A percentile compares a stretch with the other conserved stretches of the same genome.
These are phyloP conservation scores for Fusarium pseudoanthophilum DNA, from an alignment of 2,329 filamentous ascomycete species.

Conservation along the genomic window DNA sequence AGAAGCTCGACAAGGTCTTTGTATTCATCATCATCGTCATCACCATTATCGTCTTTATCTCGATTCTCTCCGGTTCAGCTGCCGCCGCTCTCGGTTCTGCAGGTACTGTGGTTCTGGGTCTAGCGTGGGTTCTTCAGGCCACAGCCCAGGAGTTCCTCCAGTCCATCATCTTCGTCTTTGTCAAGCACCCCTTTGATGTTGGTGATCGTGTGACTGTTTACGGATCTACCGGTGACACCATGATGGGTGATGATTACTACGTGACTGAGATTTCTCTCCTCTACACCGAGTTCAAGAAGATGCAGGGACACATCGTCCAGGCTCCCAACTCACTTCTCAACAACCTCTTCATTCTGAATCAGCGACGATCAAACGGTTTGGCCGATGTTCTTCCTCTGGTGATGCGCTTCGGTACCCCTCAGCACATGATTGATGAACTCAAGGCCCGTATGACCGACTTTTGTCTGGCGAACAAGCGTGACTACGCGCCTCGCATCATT, in stretches of 20 bases:
- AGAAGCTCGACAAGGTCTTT: slow-evolving; percentile 89
- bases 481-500: slow-evolving; percentile 86
- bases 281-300: slow-evolving; percentile 98
- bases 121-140: slow-evolving; percentile 92
- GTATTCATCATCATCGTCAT: slow-evolving; percentile 87
- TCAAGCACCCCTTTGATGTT: slow-evolving; percentile 97
- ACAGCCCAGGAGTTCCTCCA: slow-evolving; percentile 96
- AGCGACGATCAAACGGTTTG: slow-evolving; percentile 86
- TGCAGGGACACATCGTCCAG: slow-evolving; percentile 96
- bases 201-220: slow-evolving; percentile 93
- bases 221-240: slow-evolving; percentile 82
- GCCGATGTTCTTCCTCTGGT: slow-evolving; percentile 86
- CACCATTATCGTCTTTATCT: slow-evolving; percentile 85
- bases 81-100: slow-evolving; percentile 90
- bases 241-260: slow-evolving; percentile 92
- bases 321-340: slow-evolving; percentile 95
- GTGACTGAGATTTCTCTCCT: slow-evolving; percentile 93
- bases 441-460: slow-evolving; percentile 85
- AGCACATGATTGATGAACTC: slow-evolving; percentile 84
- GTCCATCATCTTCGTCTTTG: slow-evolving; percentile 93
- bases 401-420: slow-evolving; percentile 88
- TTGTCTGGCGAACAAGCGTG: slow-evolving; percentile 85
- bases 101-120: slow-evolving; percentile 85
- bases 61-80: slow-evolving; percentile 89
- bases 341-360: slow-evolving; percentile 93